These are phyloP conservation scores for Backusella sp. DNA, from an alignment of 192 early-diverging fungal species.

Conservation along the genomic window DNA sequence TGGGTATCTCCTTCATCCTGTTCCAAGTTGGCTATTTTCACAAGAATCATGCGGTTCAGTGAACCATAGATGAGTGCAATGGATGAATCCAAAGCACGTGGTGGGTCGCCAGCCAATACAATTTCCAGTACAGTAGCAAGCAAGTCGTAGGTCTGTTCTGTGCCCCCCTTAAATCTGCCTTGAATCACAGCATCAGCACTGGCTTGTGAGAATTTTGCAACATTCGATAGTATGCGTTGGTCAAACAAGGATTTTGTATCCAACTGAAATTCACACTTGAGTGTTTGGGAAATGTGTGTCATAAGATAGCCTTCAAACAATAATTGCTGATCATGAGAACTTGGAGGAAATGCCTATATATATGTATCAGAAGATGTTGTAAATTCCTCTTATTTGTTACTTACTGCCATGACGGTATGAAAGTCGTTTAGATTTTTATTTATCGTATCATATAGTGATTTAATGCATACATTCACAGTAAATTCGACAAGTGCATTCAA, in stretches of 20 bases:
- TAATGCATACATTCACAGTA: constrained; percentile 49
- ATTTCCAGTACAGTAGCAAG: constrained; percentile 52
- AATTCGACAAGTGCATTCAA: constrained; percentile 47
- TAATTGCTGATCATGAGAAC: constrained; percentile 31
- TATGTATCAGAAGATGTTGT: not conserved
- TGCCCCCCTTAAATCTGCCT: constrained; percentile 42
- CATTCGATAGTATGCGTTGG: constrained; percentile 31
- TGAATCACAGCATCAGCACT: constrained; percentile 46
- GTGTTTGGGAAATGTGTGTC: constrained; percentile 33
- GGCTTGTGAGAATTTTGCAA: constrained; percentile 40
- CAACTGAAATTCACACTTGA: constrained; percentile 45
- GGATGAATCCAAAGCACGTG: constrained; percentile 7
- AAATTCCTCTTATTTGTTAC: not conserved
- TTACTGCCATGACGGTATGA: constrained; percentile 47
- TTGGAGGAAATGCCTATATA: constrained; percentile 31
- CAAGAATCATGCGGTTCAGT: constrained; percentile 51
- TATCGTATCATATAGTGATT: constrained; percentile 48
- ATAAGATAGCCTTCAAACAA: constrained; percentile 47
- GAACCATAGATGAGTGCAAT: constrained; percentile 36
- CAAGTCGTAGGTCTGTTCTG: constrained; percentile 45
- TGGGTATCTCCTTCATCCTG: constrained; percentile 27
- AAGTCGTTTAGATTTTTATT: constrained; percentile 44
- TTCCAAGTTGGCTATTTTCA: constrained; percentile 49
- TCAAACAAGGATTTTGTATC: constrained; percentile 38
- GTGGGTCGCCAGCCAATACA: constrained; percentile 13